These are phyloP conservation scores for Phytophthora idaei DNA, from an alignment of 352 stramenopile genomes.

Conservation along the genomic window DNA sequence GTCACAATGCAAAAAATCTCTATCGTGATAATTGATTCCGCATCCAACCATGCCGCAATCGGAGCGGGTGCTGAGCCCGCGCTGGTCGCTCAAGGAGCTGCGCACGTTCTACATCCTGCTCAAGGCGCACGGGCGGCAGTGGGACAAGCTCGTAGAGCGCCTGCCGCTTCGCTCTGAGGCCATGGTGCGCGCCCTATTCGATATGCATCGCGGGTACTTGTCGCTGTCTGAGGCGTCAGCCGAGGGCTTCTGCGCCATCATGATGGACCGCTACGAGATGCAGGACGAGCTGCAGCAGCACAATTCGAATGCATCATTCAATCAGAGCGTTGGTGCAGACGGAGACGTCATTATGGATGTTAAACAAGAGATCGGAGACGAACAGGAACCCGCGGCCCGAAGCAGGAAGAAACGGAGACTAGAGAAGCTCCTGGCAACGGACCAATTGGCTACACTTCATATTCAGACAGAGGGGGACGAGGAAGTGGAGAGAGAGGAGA, in stretches of 20 bases:
- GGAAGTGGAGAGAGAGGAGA: background rate
- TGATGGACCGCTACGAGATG: constrained; percentile 70
- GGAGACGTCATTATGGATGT: constrained; percentile 12
- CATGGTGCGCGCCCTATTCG: constrained; percentile 70
- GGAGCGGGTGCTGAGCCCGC: constrained; percentile 44
- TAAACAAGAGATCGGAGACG: constrained; percentile 12
- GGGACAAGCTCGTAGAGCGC: constrained; percentile 54
- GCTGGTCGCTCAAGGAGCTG: constrained; percentile 69
- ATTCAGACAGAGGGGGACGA: constrained; percentile 25
- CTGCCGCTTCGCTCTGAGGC: constrained; percentile 54
- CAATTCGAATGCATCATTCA: background rate
- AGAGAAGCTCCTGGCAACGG: constrained; percentile 42
- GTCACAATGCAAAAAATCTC: constrained; percentile 1
- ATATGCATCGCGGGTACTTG: constrained; percentile 75
- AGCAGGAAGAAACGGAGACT: constrained; percentile 57
- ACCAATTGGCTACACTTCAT: constrained; percentile 41
- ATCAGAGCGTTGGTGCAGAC: constrained; percentile 1
- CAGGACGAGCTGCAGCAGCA: constrained; percentile 30
- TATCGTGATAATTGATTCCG: constrained; percentile 2
- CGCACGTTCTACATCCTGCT: constrained; percentile 72
- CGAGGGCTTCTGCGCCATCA: constrained; percentile 74
- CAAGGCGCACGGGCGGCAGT: constrained; percentile 54
- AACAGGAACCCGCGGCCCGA: constrained; percentile 6
- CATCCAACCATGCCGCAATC: constrained; percentile 11
- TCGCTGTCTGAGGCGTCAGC: constrained; percentile 67